Percentiles rank a stretch among this genome's conserved stretches.
phyloP scores from a whole-genome alignment of 2,329 filamentous ascomycete genomes.

The Xylaria hypoxylon region DNA sequence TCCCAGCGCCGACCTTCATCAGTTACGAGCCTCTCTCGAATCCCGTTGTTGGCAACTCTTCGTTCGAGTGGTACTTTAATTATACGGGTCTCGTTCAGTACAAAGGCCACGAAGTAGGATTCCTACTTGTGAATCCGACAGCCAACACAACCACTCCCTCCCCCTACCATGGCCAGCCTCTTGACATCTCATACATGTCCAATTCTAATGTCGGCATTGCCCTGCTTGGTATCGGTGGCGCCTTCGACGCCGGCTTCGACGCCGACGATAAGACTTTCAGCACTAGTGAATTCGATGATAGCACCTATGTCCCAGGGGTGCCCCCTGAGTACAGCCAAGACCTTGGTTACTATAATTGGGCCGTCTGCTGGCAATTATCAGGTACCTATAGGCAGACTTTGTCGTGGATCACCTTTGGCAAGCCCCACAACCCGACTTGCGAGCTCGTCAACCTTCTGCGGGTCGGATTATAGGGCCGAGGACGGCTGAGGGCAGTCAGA shows the following conservation, averaged over 20 bases:
- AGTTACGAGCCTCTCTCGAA: neutral
- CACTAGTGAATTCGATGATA: conserved; percentile 1
- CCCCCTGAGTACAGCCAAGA: conserved; percentile 2
- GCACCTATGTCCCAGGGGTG: neutral
- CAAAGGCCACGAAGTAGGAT: conserved; percentile 17
- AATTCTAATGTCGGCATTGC: conserved; percentile 28
- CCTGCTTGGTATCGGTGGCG: conserved; percentile 7
- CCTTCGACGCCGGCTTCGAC: conserved; percentile 26
- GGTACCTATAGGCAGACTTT: conserved; percentile 2
- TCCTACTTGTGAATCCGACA: conserved; percentile 21
- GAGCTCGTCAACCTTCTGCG: conserved; percentile 53
- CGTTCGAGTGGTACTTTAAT: conserved; percentile 34
- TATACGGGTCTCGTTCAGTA: conserved; percentile 23
- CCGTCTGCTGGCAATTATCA: conserved; percentile 30
- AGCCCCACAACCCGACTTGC: conserved; percentile 30
- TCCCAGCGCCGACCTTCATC: conserved; percentile 6
- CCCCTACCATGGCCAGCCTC: neutral
- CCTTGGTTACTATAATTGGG: conserved; percentile 26
- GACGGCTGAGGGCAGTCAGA: neutral
- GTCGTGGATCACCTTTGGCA: conserved; percentile 26
- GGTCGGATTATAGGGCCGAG: conserved; percentile 40
- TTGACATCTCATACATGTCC: conserved; percentile 7
- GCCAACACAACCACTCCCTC: conserved; percentile 23
- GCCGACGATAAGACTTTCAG: conserved; percentile 2
- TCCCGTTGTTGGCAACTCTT: conserved; percentile 11